Evolutionary conservation across 345 rosid species (phyloP), one percentile per base, ranked within the genome.

Genomic region (Jatropha curcas): DNA sequence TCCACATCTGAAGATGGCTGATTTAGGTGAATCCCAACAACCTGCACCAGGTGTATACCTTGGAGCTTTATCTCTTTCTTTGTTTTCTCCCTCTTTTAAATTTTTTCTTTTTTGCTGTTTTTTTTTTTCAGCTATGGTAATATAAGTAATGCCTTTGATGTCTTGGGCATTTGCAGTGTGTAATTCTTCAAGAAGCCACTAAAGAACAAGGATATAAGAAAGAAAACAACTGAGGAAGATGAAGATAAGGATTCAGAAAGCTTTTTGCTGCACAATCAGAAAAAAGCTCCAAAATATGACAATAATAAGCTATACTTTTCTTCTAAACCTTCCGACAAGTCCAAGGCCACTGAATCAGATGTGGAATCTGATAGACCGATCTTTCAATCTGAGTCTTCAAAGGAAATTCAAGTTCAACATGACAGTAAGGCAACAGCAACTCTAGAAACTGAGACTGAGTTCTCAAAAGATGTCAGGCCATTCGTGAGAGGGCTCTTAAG

Each of bases 381-480:
- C 35, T 37, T 90, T 74, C 89, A 88, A 61, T 92, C 82, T 16
- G 96, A 88, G 56, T 92, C 97, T 64, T 92, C 94, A 6, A 92
- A 85, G 81, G 88, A 88, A 77, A 88, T 92, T 71, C 97, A 90
- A 78, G 91, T 90, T 56, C 91, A 90, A 46, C 77, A 90, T 57
- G 97, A 90, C 75, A 92, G 85, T 75, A 81, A 71, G 77, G 97
- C 97, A 7, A 92, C 97, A 1, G 92, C 90, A 0, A 88, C 85
- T 20, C 81, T 92, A 41, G 97, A 92, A 71, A 92, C 96, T 28
- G 92, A 92, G 84, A 87, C 97, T 0, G 92, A 90, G 63, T 88
- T 90, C 74, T 80, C 84, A 2, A 87, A 70, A 68, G 97, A 24
- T 55, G 30, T 30, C 2, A 96, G 46, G 97, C 97, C 58, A 84